phyloP scores from a whole-genome alignment of 2,329 filamentous ascomycete genomes.

The Trichoderma oligosporum region DNA sequence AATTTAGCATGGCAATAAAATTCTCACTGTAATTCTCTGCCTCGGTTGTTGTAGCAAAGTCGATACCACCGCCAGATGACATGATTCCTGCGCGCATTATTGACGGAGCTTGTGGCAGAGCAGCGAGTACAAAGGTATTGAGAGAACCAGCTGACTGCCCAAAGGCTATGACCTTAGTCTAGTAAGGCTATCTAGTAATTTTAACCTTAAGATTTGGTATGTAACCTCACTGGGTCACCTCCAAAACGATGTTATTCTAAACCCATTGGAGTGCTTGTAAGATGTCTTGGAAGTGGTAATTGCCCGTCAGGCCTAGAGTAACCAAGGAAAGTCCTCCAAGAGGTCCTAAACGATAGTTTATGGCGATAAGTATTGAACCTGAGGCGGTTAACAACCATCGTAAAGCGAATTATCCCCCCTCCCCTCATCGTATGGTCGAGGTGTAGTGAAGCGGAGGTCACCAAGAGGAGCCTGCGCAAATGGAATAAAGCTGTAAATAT shows the following conservation, averaged over 20 bases:
- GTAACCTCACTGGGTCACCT: slow-evolving; percentile 33
- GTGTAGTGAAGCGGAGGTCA: too few species aligned
- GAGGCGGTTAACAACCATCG: too few species aligned
- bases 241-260: slow-evolving; percentile 30
- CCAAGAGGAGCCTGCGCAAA: too few species aligned
- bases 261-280: slow-evolving; percentile 21
- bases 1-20: background rate
- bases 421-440: too few species aligned
- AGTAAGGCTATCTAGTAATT: background rate
- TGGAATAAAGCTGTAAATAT: too few species aligned
- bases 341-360: slow-evolving; percentile 23
- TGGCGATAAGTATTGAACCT: too few species aligned
- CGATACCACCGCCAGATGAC: slow-evolving; percentile 21
- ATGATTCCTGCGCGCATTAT: slow-evolving; percentile 19
- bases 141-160: slow-evolving; percentile 20
- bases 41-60: background rate
- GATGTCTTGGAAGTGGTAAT: slow-evolving; percentile 22
- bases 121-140: slow-evolving; percentile 18
- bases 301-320: slow-evolving; percentile 21
- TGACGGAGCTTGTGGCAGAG: slow-evolving; percentile 13
- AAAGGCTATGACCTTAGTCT: slow-evolving; percentile 35
- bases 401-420: too few species aligned
- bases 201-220: background rate
- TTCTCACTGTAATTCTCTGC: background rate
- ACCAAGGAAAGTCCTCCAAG: slow-evolving; percentile 16